Evolutionary conservation across 169 alveolate species (phyloP).

Genomic region (Fabrea salina): DNA sequence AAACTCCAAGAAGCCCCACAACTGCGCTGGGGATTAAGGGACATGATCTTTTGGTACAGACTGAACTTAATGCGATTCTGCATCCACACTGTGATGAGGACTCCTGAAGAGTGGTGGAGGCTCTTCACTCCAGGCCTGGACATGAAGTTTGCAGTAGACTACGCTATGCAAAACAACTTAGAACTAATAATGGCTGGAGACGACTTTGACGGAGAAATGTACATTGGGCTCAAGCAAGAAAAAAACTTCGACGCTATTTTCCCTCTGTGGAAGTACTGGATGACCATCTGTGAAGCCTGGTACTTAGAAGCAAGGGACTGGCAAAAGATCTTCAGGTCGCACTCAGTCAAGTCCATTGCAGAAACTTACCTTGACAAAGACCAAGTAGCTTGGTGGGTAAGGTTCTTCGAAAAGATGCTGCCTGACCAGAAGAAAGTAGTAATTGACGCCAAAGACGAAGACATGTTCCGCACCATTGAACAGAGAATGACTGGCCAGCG

Average conservation of each 20-base stretch:
- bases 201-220: conserved; percentile 39
- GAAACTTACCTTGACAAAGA: conserved; percentile 12
- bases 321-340: not conserved
- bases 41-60: not conserved
- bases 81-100: not conserved
- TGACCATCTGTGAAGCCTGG: not conserved
- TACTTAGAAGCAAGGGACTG: conserved; percentile 6
- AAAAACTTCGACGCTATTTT: conserved; percentile 31
- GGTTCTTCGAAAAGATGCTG: conserved; percentile 38
- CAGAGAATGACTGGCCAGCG: conserved; percentile 33
- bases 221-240: conserved; percentile 44
- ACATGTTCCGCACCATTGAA: conserved; percentile 43
- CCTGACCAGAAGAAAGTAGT: conserved; percentile 45
- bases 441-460: conserved; percentile 52
- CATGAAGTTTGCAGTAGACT: not conserved
- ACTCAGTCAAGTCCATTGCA: not conserved
- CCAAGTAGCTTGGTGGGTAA: conserved; percentile 45
- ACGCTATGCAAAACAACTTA: conserved; percentile 17
- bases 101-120: conserved; percentile 5
- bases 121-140: conserved; percentile 22
- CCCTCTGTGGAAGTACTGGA: not conserved
- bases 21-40: not conserved
- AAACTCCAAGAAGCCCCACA: not conserved
- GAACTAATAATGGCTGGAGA: conserved; percentile 45
- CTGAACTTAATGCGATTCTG: not conserved